Base-by-base conservation (phyloP, 495 filamentous ascomycete genomes). In the Penicillium odoratum region DNA sequence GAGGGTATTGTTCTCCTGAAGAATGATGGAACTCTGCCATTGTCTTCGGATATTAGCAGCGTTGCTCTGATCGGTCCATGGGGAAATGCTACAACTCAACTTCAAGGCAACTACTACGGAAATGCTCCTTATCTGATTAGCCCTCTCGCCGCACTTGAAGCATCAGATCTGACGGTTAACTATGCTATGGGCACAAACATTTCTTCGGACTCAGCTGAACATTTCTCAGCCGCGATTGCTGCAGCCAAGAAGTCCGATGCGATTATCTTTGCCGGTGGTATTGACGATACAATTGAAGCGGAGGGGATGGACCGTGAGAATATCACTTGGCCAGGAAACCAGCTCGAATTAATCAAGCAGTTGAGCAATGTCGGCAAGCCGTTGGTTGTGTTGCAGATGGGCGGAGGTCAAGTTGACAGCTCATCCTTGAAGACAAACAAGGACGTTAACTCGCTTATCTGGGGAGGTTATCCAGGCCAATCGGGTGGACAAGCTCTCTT, bases 391-490 rank as follows among this genome's bases (percentile, higher is more conserved):
- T 62, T 85, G 0, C 81, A 85, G 53, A 81, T 85, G 79, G 84
- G 84, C 47, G 85, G 83, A 56, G 79, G 78, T 5, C 81, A 84
- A 60, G 62, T 85, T 10, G 84, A 88, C 57, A 77, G 79, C 36
- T 79, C 80, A 0, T 68, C 82, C 0, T 58, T 88, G 7, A 74
- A 83, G 13, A 48, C 56, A 26, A 82, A 80, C 65, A 62, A 70
- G 10, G 79, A 81, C 51, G 71, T 86, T 53, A 78, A 74, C 36
- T 75, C 81, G 2, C 66, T 86, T 5, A 43, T 85, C 16, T 86
- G 83, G 83, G 83, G 71, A 11, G 82, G 82, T 3, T 86, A 85
- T 62, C 83, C 82, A 0, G 83, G 83, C n/a, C 83, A 86, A 62
- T 75, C 78, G 13, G 83, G 83, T 21, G 83, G 83, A 1, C 68